A percentile compares a stretch with the other conserved stretches of the same genome.
phyloP scores from a whole-genome alignment of 805 yeast genomes.

The Torulaspora franciscae region DNA sequence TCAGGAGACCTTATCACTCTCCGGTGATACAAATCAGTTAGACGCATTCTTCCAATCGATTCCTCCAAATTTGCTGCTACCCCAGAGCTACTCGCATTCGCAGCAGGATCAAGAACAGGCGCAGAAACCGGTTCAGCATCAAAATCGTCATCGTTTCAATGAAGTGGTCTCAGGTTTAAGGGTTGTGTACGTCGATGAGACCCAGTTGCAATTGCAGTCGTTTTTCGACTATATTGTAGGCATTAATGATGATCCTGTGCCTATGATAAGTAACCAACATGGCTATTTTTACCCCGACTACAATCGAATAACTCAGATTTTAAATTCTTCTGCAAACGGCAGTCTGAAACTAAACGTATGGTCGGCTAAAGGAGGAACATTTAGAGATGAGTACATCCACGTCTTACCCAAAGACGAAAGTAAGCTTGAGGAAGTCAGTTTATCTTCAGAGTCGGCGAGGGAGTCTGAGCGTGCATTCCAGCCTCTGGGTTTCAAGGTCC shows the following conservation, averaged over 20 bases:
- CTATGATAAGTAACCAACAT: conserved; percentile 35
- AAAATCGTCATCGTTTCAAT: conserved; percentile 24
- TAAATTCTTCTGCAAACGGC: conserved; percentile 28
- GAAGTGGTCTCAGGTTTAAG: conserved; percentile 49
- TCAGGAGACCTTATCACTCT: conserved; percentile 37
- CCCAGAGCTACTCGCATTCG: conserved; percentile 29
- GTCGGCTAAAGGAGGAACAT: conserved; percentile 80
- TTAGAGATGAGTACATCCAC: conserved; percentile 38
- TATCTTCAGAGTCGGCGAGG: conserved; percentile 17
- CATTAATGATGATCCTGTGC: conserved; percentile 64
- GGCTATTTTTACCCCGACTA: conserved; percentile 41
- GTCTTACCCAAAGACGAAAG: conserved; percentile 32
- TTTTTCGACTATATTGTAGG: conserved; percentile 87
- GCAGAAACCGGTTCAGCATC: conserved; percentile 7
- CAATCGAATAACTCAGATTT: conserved; percentile 32
- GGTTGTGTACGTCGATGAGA: conserved; percentile 49
- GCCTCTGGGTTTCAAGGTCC: conserved; percentile 61
- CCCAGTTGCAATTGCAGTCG: conserved; percentile 59
- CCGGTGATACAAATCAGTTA: conserved; percentile 28
- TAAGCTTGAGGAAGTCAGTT: conserved; percentile 26
- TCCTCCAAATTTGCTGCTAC: conserved; percentile 32
- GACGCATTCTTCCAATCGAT: conserved; percentile 38
- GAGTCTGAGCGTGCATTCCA: conserved; percentile 37
- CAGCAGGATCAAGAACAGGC: conserved; percentile 28
- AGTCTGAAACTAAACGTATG: conserved; percentile 60